Evolutionary conservation across 768 basidiomycete species (phyloP).

Genomic region (Russula compacta): DNA sequence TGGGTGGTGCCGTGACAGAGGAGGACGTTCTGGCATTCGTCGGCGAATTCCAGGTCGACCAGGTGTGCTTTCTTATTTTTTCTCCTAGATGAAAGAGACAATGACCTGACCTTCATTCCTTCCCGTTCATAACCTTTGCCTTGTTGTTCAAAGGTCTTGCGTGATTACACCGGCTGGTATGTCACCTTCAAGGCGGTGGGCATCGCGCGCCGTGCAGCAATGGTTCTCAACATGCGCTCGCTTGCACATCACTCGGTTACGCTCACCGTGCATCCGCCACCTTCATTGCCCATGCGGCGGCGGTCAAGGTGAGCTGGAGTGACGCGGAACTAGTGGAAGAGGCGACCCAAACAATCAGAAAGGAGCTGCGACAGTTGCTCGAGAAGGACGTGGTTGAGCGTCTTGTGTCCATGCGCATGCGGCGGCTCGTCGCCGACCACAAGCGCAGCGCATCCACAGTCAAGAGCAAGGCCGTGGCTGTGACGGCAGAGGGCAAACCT

Average conservation of each 20-base stretch:
- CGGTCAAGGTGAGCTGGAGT: constrained; percentile 38
- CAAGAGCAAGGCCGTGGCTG: constrained; percentile 22
- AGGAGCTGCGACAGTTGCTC: constrained; percentile 45
- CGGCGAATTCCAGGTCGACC: constrained; percentile 59
- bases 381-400: constrained; percentile 61
- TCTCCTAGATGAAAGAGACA: background rate
- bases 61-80: constrained; percentile 39
- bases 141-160: constrained; percentile 44
- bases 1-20: constrained; percentile 46
- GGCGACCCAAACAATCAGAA: constrained; percentile 47
- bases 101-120: background rate
- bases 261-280: constrained; percentile 41
- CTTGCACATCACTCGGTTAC: constrained; percentile 53
- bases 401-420: constrained; percentile 45
- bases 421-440: constrained; percentile 45
- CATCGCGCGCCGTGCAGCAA: constrained; percentile 56
- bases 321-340: constrained; percentile 43
- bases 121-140: constrained; percentile 7
- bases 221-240: constrained; percentile 49
- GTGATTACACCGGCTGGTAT: constrained; percentile 67
- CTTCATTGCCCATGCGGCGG: constrained; percentile 29
- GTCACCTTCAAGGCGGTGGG: constrained; percentile 63
- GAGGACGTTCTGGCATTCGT: constrained; percentile 64
- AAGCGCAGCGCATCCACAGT: constrained; percentile 31
- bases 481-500: constrained; percentile 12